Conservation (phyloP, 768 basidiomycete genomes). For the Tricholoma sp. region DNA sequence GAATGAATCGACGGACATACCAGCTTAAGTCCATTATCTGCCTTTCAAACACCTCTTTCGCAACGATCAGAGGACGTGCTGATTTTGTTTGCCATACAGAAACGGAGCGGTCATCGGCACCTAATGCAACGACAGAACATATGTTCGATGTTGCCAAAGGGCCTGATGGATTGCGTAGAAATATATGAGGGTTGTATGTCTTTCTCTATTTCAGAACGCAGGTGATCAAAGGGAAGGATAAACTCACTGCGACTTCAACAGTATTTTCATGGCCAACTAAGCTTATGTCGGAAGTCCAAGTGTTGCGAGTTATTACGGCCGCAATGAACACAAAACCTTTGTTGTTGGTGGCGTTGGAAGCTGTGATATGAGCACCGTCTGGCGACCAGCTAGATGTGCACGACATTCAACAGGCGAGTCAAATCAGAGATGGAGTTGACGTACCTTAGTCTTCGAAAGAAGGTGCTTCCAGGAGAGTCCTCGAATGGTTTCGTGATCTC, state of each 20-base stretch:
- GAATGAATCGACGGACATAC: conserved; percentile 38
- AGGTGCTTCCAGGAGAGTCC: conserved; percentile 91
- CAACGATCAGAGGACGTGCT: conserved; percentile 85
- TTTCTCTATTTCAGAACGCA: conserved; percentile 20
- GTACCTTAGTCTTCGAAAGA: conserved; percentile 86
- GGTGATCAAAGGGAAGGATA: background rate
- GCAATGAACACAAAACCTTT: conserved; percentile 97
- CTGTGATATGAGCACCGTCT: conserved; percentile 97
- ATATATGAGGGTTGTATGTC: conserved; percentile 94
- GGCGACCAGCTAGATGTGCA: conserved; percentile 80
- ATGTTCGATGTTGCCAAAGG: conserved; percentile 78
- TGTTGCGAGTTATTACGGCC: conserved; percentile 84
- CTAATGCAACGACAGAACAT: conserved; percentile 89
- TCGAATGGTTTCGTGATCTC: conserved; percentile 89
- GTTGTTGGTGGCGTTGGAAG: conserved; percentile 95
- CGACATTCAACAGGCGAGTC: background rate
- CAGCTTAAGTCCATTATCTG: conserved; percentile 96
- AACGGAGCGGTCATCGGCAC: conserved; percentile 89
- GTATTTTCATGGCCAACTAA: conserved; percentile 97
- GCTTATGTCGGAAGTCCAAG: conserved; percentile 90
- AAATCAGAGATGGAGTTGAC: conserved; percentile 4
- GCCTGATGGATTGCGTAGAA: conserved; percentile 66
- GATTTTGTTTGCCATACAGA: conserved; percentile 97
- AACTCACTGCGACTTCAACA: conserved; percentile 85
- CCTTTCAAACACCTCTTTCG: conserved; percentile 90